Evolutionary conservation across 345 rosid genomes (phyloP), one percentile per base, ranked within the genome.

Genomic region (Populus euphratica): DNA sequence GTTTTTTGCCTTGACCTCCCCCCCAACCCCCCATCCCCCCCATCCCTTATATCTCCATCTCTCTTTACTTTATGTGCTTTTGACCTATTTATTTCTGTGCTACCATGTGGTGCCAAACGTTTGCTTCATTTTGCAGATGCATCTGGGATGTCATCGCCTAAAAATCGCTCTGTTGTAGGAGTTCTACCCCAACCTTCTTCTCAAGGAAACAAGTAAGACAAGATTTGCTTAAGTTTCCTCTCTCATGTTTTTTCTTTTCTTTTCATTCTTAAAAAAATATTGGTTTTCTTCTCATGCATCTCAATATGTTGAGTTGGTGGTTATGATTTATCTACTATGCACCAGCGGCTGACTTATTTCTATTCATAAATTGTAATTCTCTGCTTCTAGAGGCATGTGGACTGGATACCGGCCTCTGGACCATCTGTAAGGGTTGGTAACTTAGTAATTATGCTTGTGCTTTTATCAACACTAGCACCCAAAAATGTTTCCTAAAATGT

Each of bases 121-220:
- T 49, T 75, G 70, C 69, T 88, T 63, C 75, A 77, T 74, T 83
- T 77, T 66, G 35, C 83, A 81, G 84, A 81, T 73, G 78, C 75
- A 62, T 77, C 78, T 64, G 81, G 81, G 44, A 21, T 33, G 29
- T 62, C 81, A 5, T 62, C 75, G 11, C 64, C 75, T 29, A 41
- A 73, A 4, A 68, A 69, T 38, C 74, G 25, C 39, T 62, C 84
- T 63, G 75, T 81, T 63, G 84, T 81, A 61, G 84, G 84, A 41
- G 72, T 77, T 69, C 81, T 81, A 14, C 80, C 80, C 29, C 84
- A 81, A 64, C 84, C 81, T 73, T 66, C 68, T 77, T 73, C 75
- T 63, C 75, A 61, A 39, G 81, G 78, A 74, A 77, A 77, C 61
- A 81, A 80, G 84, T 41, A 61, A 73, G 84, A 68, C 23, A 21